Percentiles rank a stretch among this genome's conserved stretches.
phyloP scores from a whole-genome alignment of 257 asterid genomes.

The Marsdenia floribunda region DNA sequence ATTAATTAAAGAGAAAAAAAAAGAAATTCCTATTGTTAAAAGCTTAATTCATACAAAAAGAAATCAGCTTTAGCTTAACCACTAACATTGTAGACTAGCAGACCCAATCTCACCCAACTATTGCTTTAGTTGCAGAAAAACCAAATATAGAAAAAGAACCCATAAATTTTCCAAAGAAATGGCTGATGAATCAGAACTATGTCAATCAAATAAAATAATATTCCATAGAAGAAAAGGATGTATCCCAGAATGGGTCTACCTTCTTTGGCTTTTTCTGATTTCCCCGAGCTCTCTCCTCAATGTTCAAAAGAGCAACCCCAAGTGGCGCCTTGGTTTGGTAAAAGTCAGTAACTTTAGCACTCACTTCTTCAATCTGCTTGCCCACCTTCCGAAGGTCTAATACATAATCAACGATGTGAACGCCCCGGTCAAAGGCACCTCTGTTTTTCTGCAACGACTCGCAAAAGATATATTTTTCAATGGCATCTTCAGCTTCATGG shows the following conservation, averaged over 20 bases:
- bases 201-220: background rate
- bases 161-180: background rate
- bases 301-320: background rate
- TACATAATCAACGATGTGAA: background rate
- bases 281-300: background rate
- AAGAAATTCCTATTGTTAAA: background rate
- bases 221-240: background rate
- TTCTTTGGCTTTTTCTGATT: background rate
- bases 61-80: background rate
- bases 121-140: background rate
- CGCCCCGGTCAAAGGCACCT: background rate
- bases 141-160: no score
- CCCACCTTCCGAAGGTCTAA: background rate
- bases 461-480: conserved; percentile 4
- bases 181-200: background rate
- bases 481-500: conserved; percentile 16
- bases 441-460: conserved; percentile 5
- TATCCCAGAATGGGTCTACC: background rate
- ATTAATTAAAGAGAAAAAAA: no score
- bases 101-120: no score
- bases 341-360: background rate
- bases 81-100: no score
- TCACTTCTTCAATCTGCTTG: conserved; percentile 3
- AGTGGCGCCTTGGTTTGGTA: conserved; percentile 6
- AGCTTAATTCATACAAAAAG: background rate